Evolutionary conservation across 176 grass and related monocot genomes (phyloP).

Genomic region (Ampelocalamus luodianensis): DNA sequence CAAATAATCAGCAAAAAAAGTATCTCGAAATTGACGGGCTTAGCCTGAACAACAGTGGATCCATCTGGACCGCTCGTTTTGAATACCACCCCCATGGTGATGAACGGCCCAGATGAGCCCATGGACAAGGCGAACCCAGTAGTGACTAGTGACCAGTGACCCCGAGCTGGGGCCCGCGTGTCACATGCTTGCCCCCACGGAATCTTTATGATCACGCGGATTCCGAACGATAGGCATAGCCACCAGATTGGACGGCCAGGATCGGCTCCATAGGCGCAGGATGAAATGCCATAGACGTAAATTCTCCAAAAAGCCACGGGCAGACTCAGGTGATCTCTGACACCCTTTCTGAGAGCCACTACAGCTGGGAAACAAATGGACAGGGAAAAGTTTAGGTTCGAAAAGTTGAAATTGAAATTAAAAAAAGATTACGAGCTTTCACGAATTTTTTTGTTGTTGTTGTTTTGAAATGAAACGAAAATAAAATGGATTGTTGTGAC

Average conservation of each 20-base stretch:
- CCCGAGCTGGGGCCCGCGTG: neutral
- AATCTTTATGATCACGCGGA: no score
- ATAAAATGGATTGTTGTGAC: neutral
- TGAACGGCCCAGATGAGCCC: neutral
- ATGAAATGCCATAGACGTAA: neutral
- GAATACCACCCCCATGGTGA: neutral
- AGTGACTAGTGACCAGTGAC: neutral
- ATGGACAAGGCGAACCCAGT: neutral
- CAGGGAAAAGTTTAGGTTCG: neutral
- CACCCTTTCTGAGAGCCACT: neutral
- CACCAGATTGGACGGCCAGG: slow-evolving; percentile 13
- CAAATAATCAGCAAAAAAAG: neutral
- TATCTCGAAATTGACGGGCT: neutral
- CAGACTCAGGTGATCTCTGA: neutral
- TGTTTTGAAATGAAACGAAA: neutral
- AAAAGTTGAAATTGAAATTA: neutral
- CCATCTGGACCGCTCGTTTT: neutral
- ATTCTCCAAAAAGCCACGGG: neutral
- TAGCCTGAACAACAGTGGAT: neutral
- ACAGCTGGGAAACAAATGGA: neutral
- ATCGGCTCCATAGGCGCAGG: neutral
- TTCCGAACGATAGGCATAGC: no score
- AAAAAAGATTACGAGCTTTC: slow-evolving; percentile 26
- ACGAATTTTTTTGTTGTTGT: neutral
- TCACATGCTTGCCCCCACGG: neutral